Evolutionary conservation across 2,329 filamentous ascomycete genomes (phyloP).

Genomic region (Drechslerella dactyloides): DNA sequence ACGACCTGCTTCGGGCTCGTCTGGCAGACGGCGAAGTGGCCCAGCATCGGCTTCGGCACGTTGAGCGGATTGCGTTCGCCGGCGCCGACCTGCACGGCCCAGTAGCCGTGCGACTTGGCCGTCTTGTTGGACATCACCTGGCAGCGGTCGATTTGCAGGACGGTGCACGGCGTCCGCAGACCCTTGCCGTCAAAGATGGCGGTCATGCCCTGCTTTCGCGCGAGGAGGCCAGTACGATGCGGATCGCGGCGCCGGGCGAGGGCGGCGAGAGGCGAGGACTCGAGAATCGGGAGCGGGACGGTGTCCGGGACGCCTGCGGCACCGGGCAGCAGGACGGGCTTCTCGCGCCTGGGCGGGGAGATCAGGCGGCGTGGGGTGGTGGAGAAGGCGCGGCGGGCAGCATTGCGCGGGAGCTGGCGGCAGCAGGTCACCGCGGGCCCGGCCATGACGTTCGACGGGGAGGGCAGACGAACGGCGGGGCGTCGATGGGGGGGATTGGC

Average conservation of each 20-base stretch:
- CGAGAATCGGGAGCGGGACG: slow-evolving; percentile 61
- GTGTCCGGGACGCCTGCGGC: slow-evolving; percentile 65
- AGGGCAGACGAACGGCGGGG: not conserved
- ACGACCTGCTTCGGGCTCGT: slow-evolving; percentile 84
- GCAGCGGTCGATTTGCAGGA: slow-evolving; percentile 90
- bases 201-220: slow-evolving; percentile 94
- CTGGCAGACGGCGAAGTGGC: slow-evolving; percentile 82
- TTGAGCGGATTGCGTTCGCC: slow-evolving; percentile 77
- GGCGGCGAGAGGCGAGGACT: slow-evolving; percentile 66
- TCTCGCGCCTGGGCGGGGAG: slow-evolving; percentile 49
- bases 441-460: slow-evolving; percentile 36
- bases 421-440: slow-evolving; percentile 45
- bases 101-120: slow-evolving; percentile 81
- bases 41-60: slow-evolving; percentile 79
- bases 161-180: slow-evolving; percentile 81
- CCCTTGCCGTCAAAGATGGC: slow-evolving; percentile 81
- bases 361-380: slow-evolving; percentile 52
- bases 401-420: slow-evolving; percentile 30
- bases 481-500: not conserved
- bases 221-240: slow-evolving; percentile 79
- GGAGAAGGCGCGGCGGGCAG: slow-evolving; percentile 52
- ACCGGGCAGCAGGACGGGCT: slow-evolving; percentile 63
- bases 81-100: slow-evolving; percentile 85
- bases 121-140: slow-evolving; percentile 90
- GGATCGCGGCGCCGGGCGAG: slow-evolving; percentile 67